Evolutionary conservation across 73 alveolate species (phyloP).

Genomic region (Paramecium biaurelia): DNA sequence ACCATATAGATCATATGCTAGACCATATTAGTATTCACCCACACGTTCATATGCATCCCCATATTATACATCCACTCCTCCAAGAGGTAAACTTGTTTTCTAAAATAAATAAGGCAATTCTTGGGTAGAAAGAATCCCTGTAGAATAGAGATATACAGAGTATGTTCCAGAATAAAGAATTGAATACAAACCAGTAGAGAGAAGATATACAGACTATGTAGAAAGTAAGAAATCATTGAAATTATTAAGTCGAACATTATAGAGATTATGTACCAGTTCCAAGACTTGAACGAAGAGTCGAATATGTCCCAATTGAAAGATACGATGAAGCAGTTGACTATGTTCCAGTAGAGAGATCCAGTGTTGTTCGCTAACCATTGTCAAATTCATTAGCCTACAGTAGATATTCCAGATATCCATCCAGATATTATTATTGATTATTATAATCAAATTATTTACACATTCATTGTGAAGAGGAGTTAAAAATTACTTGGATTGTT

Average conservation of each 20-base stretch:
- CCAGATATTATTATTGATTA: slow-evolving; percentile 44
- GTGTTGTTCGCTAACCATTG: slow-evolving; percentile 26
- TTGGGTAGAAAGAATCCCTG: slow-evolving; percentile 65
- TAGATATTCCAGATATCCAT: slow-evolving; percentile 52
- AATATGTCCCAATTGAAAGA: slow-evolving; percentile 60
- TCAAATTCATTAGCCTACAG: background rate
- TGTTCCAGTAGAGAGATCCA: slow-evolving; percentile 36
- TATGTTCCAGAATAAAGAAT: slow-evolving; percentile 60
- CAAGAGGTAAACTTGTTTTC: background rate
- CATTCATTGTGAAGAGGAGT: background rate
- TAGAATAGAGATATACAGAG: slow-evolving; percentile 59
- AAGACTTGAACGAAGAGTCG: slow-evolving; percentile 62
- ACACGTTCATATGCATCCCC: background rate
- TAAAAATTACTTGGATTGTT: background rate
- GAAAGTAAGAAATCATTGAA: background rate
- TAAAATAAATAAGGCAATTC: background rate
- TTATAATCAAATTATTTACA: background rate
- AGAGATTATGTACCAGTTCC: slow-evolving; percentile 62
- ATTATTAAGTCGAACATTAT: slow-evolving; percentile 50
- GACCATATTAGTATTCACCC: background rate
- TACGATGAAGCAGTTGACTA: slow-evolving; percentile 58
- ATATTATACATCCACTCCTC: background rate
- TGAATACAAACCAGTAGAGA: slow-evolving; percentile 61
- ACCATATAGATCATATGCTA: slow-evolving; percentile 35
- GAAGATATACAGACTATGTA: slow-evolving; percentile 60